Conservation (phyloP, 1,284 basidiomycete species). For the Trichosporon asahii region DNA sequence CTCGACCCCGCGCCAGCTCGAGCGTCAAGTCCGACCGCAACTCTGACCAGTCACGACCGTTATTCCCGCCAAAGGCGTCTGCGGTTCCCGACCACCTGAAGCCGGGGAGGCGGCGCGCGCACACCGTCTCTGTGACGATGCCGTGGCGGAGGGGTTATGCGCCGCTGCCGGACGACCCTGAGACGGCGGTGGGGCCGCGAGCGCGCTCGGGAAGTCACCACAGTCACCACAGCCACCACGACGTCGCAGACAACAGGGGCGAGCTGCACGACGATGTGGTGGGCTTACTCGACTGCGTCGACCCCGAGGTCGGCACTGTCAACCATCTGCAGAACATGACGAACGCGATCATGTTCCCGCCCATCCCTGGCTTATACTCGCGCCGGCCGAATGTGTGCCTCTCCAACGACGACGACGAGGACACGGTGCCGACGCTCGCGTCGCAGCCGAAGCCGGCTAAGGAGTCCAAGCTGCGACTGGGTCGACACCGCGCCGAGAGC, state of each 20-base stretch:
- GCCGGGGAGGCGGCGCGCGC: constrained; percentile 12
- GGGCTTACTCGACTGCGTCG: constrained; percentile 44
- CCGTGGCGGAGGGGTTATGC: constrained; percentile 4
- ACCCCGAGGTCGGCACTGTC: constrained; percentile 46
- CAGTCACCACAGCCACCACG: constrained; percentile 1
- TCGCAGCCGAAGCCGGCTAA: background rate
- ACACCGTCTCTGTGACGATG: constrained; percentile 24
- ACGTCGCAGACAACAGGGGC: constrained; percentile 19
- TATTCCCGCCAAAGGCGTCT: background rate
- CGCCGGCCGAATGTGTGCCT: constrained; percentile 43
- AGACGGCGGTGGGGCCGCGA: background rate
- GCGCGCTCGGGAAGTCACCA: background rate
- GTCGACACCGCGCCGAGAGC: background rate
- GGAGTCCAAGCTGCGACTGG: background rate
- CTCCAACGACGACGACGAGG: constrained; percentile 24
- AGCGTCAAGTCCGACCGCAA: background rate
- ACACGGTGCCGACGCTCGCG: background rate
- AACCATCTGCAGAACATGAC: constrained; percentile 50
- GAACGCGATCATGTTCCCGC: constrained; percentile 49
- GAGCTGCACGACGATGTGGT: constrained; percentile 43
- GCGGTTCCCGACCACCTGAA: background rate
- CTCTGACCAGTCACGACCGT: background rate
- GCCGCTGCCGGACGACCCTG: background rate
- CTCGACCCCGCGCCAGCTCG: background rate
- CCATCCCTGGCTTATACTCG: constrained; percentile 43